Evolutionary conservation across 495 filamentous ascomycete species (phyloP).

Genomic region (Lepidopterella palustris): DNA sequence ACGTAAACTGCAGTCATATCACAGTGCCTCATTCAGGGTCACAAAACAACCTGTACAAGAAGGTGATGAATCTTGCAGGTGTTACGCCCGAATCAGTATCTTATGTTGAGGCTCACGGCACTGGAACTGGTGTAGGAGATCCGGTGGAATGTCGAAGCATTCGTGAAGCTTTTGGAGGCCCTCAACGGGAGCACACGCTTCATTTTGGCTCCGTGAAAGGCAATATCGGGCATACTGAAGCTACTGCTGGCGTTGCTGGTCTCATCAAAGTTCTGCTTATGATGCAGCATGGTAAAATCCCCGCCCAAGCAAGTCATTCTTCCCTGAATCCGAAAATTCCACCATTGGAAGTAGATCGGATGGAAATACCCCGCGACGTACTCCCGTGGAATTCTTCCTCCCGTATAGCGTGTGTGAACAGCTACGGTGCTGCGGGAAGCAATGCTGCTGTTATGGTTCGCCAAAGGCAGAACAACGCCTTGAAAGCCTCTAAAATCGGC

Average conservation of each 20-base stretch:
- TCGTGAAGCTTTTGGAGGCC: not conserved
- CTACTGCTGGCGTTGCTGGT: constrained; percentile 41
- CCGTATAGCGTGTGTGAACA: not conserved
- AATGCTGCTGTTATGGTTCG: not conserved
- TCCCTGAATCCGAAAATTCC: not conserved
- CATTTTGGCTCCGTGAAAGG: constrained; percentile 42
- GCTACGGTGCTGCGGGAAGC: constrained; percentile 1
- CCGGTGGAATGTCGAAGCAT: not conserved
- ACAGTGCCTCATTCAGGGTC: not conserved
- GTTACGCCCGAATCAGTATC: not conserved
- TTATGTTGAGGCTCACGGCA: constrained; percentile 1
- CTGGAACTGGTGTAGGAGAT: not conserved
- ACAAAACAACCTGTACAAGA: constrained; percentile 1
- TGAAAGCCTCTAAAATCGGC: not conserved
- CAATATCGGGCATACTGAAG: constrained; percentile 47
- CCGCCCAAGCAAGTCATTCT: not conserved
- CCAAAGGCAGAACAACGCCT: not conserved
- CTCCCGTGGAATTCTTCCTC: constrained; percentile 10
- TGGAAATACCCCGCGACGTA: not conserved
- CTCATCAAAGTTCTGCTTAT: constrained; percentile 46
- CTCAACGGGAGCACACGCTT: not conserved
- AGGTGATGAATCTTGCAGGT: not conserved
- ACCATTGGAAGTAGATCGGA: not conserved
- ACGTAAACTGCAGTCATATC: not conserved
- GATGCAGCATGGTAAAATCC: constrained; percentile 33